Evolutionary conservation across 148 eudicot species (phyloP), one percentile per base, ranked within the genome.

Genomic region (Selenicereus undatus): DNA sequence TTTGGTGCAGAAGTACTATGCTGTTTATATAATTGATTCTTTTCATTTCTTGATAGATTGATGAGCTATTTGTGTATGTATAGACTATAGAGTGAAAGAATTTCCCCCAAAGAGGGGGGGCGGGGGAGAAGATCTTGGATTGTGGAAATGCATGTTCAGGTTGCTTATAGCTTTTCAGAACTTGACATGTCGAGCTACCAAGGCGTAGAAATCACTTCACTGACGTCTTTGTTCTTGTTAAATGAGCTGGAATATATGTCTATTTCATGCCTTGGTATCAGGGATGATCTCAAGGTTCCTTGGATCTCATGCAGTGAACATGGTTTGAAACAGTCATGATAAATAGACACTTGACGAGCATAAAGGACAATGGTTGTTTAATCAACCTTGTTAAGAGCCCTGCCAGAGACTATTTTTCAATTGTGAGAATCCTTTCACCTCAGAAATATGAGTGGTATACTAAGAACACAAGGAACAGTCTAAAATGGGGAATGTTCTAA

Each of bases 1-100:
- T 66, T 74, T 54, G 79, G 75, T 74, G 82, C 64, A 66, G 70
- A 51, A 79, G 43, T 39, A 7, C 43, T 39, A 39, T 39, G 43
- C 69, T 50, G 42, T 26, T 16, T 4, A 10, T 20, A n/a, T 26
- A 11, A 16, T 42, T 43, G 22, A 45, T 30, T 64, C 50, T 50
- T 30, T 74, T 64, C 21, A 54, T 36, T 20, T 66, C 36, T 66
- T 11, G 5, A 66, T 66, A 10, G 17, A 66, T 27, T n/a, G 10
- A 24, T 64, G 68, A 22, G 27, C n/a, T 64, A 22, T 64, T 16
- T n/a, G 2, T 64, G 68, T 6, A 64, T 64, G 29, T 2, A 56
- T 13, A 3, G 5, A 1, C 11, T n/a, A 58, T 16, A 21, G 43
- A 60, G 65, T 18, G 65, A 60, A 8, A 60, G 65, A 21, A 39